These are phyloP conservation scores for Penicillium lividum DNA, from an alignment of 495 filamentous ascomycete genomes.

Conservation along the genomic window DNA sequence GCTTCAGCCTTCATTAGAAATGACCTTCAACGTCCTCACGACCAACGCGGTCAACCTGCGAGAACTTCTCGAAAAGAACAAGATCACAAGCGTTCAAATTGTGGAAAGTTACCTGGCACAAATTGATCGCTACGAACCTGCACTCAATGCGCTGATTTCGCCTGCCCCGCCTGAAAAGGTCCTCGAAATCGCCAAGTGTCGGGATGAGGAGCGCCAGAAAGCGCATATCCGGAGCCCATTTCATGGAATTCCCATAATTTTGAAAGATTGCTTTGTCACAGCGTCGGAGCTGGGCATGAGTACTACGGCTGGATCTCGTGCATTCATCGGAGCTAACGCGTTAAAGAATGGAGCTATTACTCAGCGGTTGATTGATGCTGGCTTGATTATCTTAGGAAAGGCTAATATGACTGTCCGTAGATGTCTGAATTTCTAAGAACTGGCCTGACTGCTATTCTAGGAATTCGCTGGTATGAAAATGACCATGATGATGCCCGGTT, in stretches of 20 bases:
- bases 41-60: conserved; percentile 47
- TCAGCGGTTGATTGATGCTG: conserved; percentile 36
- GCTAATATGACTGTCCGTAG: conserved; percentile 38
- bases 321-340: conserved; percentile 33
- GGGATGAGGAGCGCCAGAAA: conserved; percentile 36
- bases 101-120: conserved; percentile 48
- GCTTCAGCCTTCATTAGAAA: background rate
- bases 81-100: conserved; percentile 46
- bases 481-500: conserved; percentile 36
- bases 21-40: conserved; percentile 35
- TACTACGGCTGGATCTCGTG: conserved; percentile 35
- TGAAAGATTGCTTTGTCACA: conserved; percentile 33
- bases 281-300: conserved; percentile 24
- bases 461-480: conserved; percentile 37
- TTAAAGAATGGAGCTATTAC: conserved; percentile 36
- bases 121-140: conserved; percentile 47
- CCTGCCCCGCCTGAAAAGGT: conserved; percentile 34
- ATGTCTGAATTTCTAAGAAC: conserved; percentile 27
- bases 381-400: conserved; percentile 45
- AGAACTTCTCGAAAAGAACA: conserved; percentile 34
- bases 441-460: conserved; percentile 11
- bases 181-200: conserved; percentile 19
- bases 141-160: conserved; percentile 35
- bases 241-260: conserved; percentile 45
- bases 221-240: conserved; percentile 34